Base-by-base conservation (phyloP, 495 filamentous ascomycete species). In the Trypethelium eluteriae region DNA sequence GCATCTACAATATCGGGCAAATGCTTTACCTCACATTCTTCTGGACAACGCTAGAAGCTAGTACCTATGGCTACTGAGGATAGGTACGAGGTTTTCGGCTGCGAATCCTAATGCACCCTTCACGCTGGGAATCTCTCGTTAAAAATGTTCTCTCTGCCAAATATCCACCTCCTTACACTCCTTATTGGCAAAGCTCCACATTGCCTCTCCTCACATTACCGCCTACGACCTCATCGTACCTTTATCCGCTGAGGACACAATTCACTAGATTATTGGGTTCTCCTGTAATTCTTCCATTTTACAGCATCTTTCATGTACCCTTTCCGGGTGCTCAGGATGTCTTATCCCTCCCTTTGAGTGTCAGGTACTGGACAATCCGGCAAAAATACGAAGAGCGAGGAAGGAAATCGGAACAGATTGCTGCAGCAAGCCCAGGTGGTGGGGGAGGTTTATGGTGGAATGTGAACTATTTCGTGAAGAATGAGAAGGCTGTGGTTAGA, bases 401-500 rank as follows among this genome's bases (percentile, higher is more conserved):
- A 14, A 34, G 14, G 18, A 34, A 18, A 59, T 34, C 53, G 25
- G 53, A 59, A 18, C 53, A 59, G 7, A 59, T 59, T 59, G 53
- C n/a, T 7, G 32, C 11, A 35, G 9, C 53, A 18, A 59, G 53
- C 14, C 53, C 5, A 35, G 53, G 53, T 2, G 53, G 53, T 9
- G 53, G 53, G 10, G 53, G 53, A 36, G 53, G 53, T 7, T 59
- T 59, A 59, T 59, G 53, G 53, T 59, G 53, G 53, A 59, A 59
- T 59, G 53, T 59, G 36, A 59, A 59, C 32, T 14, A 18, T 34
- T 59, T 39, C 14, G 32, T 59, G 5, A 59, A 59, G 53, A 59
- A 59, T 18, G 36, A 18, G 6, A 59, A 59, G 18, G 3, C n/a
- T 6, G 53, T 59, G 53, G 53, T 59, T 59, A 11, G 53, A 10